A percentile compares a stretch with the other conserved stretches of the same genome.
phyloP scores from a whole-genome alignment of 805 yeast species.

The Danielozyma ontarioensis region DNA sequence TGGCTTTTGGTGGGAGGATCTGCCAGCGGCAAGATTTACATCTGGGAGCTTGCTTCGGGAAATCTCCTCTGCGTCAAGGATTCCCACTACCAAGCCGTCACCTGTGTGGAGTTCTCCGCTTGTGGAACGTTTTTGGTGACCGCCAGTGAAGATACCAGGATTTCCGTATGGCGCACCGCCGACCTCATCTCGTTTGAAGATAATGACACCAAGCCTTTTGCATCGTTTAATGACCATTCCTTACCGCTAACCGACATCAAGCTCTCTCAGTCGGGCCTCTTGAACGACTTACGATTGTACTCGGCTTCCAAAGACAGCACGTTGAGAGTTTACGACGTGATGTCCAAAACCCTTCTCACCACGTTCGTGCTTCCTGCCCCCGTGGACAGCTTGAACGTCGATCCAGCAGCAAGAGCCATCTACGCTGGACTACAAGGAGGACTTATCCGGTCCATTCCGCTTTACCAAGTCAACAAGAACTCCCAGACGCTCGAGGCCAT shows the following conservation, averaged over 20 bases:
- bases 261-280: conserved; percentile 45
- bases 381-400: conserved; percentile 55
- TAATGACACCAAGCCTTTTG: conserved; percentile 47
- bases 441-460: conserved; percentile 47
- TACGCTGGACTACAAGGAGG: conserved; percentile 72
- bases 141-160: conserved; percentile 79
- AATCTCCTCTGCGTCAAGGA: conserved; percentile 64
- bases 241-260: conserved; percentile 46
- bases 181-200: conserved; percentile 47
- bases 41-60: conserved; percentile 87
- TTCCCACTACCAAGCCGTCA: conserved; percentile 77
- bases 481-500: conserved; percentile 47
- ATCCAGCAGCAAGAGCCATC: conserved; percentile 72
- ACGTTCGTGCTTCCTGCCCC: conserved; percentile 67
- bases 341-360: conserved; percentile 43
- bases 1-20: conserved; percentile 74
- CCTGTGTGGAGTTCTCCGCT: conserved; percentile 50
- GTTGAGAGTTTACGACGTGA: conserved; percentile 61
- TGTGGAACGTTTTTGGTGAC: conserved; percentile 65
- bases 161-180: conserved; percentile 63
- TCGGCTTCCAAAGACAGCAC: conserved; percentile 74
- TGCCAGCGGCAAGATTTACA: conserved; percentile 65
- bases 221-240: conserved; percentile 57
- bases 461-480: conserved; percentile 35
- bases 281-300: conserved; percentile 57